Evolutionary conservation across 352 stramenopile genomes (phyloP), one percentile per base, ranked within the genome.

Genomic region (Phytopythium cucurbitacearum): DNA sequence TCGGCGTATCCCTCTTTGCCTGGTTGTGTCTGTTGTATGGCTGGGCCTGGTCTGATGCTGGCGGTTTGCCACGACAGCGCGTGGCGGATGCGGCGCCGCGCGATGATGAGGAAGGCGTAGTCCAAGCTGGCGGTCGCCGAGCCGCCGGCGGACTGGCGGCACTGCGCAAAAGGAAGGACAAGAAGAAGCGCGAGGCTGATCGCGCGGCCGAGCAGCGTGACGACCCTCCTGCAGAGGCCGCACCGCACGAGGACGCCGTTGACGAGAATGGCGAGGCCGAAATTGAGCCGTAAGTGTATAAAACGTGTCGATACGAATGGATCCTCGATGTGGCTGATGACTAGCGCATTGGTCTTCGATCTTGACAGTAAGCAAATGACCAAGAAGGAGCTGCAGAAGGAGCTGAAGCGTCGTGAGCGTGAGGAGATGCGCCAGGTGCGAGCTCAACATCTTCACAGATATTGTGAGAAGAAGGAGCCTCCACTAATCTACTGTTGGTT

Each of bases 381-480:
- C 34, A 87, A 86, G 69, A 87, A 82, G 40, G 82, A 90, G 58
- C 57, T 92, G 46, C 71, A 85, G 53, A 90, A 90, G 69, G 82
- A 89, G 46, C 64, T 86, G 7, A 89, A 90, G 65, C 77, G 74
- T 51, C 79, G 72, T 40, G 82, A 92, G 64, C 71, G 77, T 4
- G 82, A 92, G 58, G 72, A 88, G 37, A 60, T 88, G 51, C 82
- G 82, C n/a, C 68, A 59, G 55, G 82, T 90, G 59, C 2, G 65
- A 28, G 21, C 21, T n/a, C 21, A 28, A 28, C 21, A 28, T 1
- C 21, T 28, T 28, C 2, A 28, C 21, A 28, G n/a, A n/a, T n/a
- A n/a, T n/a, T 28, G 21, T 28, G 21, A 28, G 21, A 28, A 28
- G 21, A 9, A 13, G 34, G 37, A 15, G 5, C 39, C n/a, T 56